These are phyloP conservation scores for Ganoderma leucocontextum DNA, from an alignment of 1,284 basidiomycete genomes.

Conservation along the genomic window DNA sequence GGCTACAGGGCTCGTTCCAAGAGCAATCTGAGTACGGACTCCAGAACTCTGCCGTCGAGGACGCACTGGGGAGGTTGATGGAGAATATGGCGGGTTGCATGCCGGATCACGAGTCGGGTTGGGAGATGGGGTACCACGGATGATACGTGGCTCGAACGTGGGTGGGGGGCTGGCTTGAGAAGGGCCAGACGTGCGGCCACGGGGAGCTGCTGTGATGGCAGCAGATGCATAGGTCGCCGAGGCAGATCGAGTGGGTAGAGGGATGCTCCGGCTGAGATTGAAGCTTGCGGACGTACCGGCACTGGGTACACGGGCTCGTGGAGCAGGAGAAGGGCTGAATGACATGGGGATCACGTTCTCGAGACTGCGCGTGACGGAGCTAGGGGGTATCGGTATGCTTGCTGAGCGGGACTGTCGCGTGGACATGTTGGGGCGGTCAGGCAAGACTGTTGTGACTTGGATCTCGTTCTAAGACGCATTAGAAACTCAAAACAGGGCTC, in stretches of 20 bases:
- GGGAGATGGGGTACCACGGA: constrained; percentile 55
- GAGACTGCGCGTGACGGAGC: constrained; percentile 61
- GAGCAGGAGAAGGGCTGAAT: constrained; percentile 48
- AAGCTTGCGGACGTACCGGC: constrained; percentile 22
- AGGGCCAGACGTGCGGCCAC: constrained; percentile 22
- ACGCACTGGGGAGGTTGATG: constrained; percentile 50
- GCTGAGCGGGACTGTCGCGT: constrained; percentile 58
- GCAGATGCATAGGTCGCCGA: constrained; percentile 29
- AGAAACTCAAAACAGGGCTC: neutral
- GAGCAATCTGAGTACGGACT: constrained; percentile 26
- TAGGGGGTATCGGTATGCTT: constrained; percentile 68
- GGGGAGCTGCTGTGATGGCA: constrained; percentile 21
- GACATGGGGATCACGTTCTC: constrained; percentile 71
- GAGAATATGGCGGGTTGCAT: constrained; percentile 39
- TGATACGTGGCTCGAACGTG: constrained; percentile 69
- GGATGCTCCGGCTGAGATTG: constrained; percentile 18
- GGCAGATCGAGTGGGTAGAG: constrained; percentile 28
- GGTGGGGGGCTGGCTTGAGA: constrained; percentile 29
- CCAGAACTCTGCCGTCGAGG: constrained; percentile 47
- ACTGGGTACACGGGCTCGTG: constrained; percentile 27
- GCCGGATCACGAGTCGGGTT: constrained; percentile 32
- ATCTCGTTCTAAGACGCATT: neutral
- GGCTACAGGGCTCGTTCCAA: constrained; percentile 16
- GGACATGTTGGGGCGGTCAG: constrained; percentile 16
- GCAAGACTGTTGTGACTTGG: neutral